Conservation (phyloP, 2,329 filamentous ascomycete species). For the Triangularia verruculosa region DNA sequence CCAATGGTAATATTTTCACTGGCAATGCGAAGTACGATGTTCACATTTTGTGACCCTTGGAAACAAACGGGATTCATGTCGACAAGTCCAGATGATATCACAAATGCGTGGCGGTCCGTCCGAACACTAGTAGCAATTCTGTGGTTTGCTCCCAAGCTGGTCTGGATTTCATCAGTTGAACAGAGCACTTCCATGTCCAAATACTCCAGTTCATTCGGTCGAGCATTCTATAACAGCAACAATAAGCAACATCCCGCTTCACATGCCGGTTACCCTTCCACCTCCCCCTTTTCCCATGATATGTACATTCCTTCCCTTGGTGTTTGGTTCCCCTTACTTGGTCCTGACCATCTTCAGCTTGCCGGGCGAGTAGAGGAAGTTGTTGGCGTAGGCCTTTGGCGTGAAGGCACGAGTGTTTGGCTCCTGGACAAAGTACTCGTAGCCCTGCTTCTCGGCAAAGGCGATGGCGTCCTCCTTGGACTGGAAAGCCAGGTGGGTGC, state of each 20-base stretch:
- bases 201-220: neutral
- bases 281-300: neutral
- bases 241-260: neutral
- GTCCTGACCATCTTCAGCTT: slow-evolving; percentile 86
- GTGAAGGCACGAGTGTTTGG: slow-evolving; percentile 82
- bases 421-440: slow-evolving; percentile 98
- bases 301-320: neutral
- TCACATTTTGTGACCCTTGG: too few relatives aligned
- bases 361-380: slow-evolving; percentile 81
- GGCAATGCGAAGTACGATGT: too few relatives aligned
- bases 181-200: neutral
- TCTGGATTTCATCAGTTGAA: neutral
- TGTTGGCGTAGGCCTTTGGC: slow-evolving; percentile 95
- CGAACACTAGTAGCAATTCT: too few relatives aligned
- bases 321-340: slow-evolving; percentile 51
- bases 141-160: too few relatives aligned
- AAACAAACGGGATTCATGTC: too few relatives aligned
- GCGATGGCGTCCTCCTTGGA: slow-evolving; percentile 89
- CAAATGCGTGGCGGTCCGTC: too few relatives aligned
- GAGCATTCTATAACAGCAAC: neutral
- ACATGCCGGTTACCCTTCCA: neutral
- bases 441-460: slow-evolving; percentile 98
- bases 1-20: too few relatives aligned
- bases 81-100: too few relatives aligned
- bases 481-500: slow-evolving; percentile 85